phyloP scores from a whole-genome alignment of 139 green algal genomes.

The Marvania coccoides region DNA sequence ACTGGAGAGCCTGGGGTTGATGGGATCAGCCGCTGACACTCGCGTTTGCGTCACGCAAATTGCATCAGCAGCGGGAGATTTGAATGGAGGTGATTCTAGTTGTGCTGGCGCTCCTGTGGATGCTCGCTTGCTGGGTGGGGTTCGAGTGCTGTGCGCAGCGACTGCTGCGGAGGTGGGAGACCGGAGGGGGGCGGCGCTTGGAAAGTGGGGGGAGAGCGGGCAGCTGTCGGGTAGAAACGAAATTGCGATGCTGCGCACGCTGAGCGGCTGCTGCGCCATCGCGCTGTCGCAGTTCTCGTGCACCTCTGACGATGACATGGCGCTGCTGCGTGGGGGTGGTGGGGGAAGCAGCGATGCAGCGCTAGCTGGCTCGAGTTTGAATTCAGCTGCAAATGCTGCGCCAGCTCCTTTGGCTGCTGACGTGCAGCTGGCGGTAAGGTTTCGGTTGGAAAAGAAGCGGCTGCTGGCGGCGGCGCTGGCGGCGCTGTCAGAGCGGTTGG shows the following conservation, averaged over 20 bases:
- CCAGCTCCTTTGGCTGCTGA: slow-evolving; percentile 24
- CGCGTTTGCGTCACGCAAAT: slow-evolving; percentile 10
- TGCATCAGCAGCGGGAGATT: background rate
- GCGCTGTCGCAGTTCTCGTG: slow-evolving; percentile 46
- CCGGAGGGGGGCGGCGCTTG: background rate
- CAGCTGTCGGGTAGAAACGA: background rate
- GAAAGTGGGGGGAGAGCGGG: too few relatives aligned
- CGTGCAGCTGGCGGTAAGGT: slow-evolving; percentile 45
- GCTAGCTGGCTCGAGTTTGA: background rate
- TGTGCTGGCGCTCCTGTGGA: slow-evolving; percentile 26
- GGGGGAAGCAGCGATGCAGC: background rate
- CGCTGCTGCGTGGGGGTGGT: slow-evolving; percentile 25
- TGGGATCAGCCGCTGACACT: slow-evolving; percentile 20
- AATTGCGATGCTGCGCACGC: slow-evolving; percentile 32
- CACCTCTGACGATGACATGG: slow-evolving; percentile 41
- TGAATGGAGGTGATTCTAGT: too few relatives aligned
- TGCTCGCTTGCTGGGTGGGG: slow-evolving; percentile 41
- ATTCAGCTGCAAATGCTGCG: background rate
- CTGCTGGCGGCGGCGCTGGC: slow-evolving; percentile 37
- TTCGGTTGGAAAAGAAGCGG: slow-evolving; percentile 54
- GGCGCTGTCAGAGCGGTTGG: slow-evolving; percentile 17
- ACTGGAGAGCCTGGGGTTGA: slow-evolving; percentile 36
- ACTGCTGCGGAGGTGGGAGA: slow-evolving; percentile 33
- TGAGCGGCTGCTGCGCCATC: slow-evolving; percentile 41
- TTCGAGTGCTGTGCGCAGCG: slow-evolving; percentile 36